phyloP scores from a whole-genome alignment of 306 rosid genomes.

The Dryas alaskensis region DNA sequence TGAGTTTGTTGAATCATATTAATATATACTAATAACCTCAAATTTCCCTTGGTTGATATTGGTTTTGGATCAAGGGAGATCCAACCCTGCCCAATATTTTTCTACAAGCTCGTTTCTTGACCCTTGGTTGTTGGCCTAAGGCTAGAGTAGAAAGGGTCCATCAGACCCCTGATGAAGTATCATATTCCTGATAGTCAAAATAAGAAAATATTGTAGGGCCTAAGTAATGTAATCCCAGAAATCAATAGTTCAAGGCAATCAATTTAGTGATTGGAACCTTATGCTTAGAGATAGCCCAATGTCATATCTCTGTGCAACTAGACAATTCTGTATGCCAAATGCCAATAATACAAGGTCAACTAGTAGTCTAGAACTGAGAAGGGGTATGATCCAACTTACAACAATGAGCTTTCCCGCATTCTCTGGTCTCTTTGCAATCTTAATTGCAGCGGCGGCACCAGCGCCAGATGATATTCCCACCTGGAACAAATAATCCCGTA shows the following conservation, averaged over 20 bases:
- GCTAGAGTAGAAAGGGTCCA: neutral
- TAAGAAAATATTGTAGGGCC: too few species aligned
- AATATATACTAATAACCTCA: neutral
- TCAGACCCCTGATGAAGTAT: neutral
- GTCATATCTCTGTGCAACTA: too few species aligned
- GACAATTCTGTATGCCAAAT: too few species aligned
- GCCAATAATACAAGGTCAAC: neutral
- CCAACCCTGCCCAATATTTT: neutral
- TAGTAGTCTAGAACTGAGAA: neutral
- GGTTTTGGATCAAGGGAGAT: neutral
- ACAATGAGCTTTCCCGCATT: conserved; percentile 72
- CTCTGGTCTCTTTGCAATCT: conserved; percentile 64
- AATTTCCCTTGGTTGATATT: neutral
- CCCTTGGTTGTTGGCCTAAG: neutral
- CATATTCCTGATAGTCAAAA: neutral
- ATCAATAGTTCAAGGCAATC: too few species aligned
- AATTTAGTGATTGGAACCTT: too few species aligned
- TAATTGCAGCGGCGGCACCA: conserved; percentile 67
- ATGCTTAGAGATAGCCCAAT: too few species aligned
- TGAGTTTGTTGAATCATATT: too few species aligned
- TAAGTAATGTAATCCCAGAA: too few species aligned
- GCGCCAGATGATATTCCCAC: conserved; percentile 82
- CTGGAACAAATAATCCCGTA: conserved; percentile 33
- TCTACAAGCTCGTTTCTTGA: neutral
- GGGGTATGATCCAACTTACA: conserved; percentile 46